Base-by-base conservation (phyloP, 2,329 filamentous ascomycete species). In the Xylogone sp. region DNA sequence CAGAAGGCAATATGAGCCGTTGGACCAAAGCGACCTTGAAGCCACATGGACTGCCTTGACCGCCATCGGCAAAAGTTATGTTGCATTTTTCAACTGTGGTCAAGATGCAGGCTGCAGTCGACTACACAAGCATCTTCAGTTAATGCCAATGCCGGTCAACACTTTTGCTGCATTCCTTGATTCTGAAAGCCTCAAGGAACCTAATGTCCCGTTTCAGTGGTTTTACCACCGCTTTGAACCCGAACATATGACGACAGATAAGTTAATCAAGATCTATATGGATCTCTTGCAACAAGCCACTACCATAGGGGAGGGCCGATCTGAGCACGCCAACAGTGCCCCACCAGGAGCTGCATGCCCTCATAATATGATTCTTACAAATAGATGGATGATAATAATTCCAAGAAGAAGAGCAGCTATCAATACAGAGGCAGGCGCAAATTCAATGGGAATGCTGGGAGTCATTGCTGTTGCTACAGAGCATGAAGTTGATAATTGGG, bases 121-220 rank as follows among this genome's bases (percentile, higher is more conserved):
- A 9, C 58, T 71, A 46, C 76, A 79, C 55, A 79, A 79, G 60
- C 75, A 78, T 62, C 53, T 78, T 53, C 76, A 79, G 54, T 56
- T 71, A 1, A 59, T 75, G 6, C 71, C 71, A 0, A 62, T 58
- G 46, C 61, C 62, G 2, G 59, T 63, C 46, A 52, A 65, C 3
- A 24, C 56, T 10, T 66, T 70, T 54, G 50, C 49, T 48, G 49
- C 57, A 21, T 62, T 65, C 58, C 61, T 63, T 0, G 58, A 61
- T n/a, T 48, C 51, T 13, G 19, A 50, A 10, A 51, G 34, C 27
- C 8, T 4, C 34, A 39, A 39, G 8, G 53, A 57, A 6, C 45
- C 49, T 5, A 52, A 60, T 4, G 55, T 70, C 39, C 71, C 73
- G 1, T 75, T 70, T 52, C 57, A 59, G 39, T 70, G 60, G 49